Evolutionary conservation across 306 rosid species (phyloP), one percentile per base, ranked within the genome.

Genomic region (Urtica urens): DNA sequence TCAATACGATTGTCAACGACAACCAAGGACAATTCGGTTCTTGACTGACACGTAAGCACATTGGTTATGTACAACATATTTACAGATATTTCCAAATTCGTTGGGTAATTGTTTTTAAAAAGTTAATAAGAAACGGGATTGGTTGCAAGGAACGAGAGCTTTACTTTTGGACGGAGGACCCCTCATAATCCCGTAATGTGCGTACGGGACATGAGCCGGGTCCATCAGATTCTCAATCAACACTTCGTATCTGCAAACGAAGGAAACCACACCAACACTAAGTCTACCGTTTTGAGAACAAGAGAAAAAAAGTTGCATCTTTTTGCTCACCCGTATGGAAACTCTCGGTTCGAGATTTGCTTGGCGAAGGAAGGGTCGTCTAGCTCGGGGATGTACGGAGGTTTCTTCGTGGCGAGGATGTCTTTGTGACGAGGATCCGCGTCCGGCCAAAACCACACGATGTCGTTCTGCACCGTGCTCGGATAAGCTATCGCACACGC

Each of bases 391-490:
- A 90, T 63, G 67, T 46, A 72, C 24, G 95, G 93, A 3, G 95
- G 90, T 9, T 27, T 78, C 47, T 74, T 72, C 56, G 64, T 59
- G 42, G 46, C 20, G 25, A 77, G 70, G 65, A 90, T 75, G 31
- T 78, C 95, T 72, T 74, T 70, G 71, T 72, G 77, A 48, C 75
- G 83, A 69, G 95, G 87, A 65, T 90, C 87, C 22, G 69, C 37
- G 55, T 63, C 84, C 22, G 95, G 97, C 97, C 95, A 90, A 62
- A 90, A 84, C 95, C 95, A 84, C 29, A 90, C 58, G 23, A 84
- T 72, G 60, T 65, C 72, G 53, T 79, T 70, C 69, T 84, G 95
- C 74, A 81, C 84, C 0, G 66, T 71, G 51, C 78, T 74, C 43
- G 97, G 95, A 54, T 84, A 90, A 56, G 65, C 79, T 59, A 73